Percentiles rank a stretch among this genome's conserved stretches.
Conservation (phyloP, 179 eudicot species). For the Vitellaria paradoxa region DNA sequence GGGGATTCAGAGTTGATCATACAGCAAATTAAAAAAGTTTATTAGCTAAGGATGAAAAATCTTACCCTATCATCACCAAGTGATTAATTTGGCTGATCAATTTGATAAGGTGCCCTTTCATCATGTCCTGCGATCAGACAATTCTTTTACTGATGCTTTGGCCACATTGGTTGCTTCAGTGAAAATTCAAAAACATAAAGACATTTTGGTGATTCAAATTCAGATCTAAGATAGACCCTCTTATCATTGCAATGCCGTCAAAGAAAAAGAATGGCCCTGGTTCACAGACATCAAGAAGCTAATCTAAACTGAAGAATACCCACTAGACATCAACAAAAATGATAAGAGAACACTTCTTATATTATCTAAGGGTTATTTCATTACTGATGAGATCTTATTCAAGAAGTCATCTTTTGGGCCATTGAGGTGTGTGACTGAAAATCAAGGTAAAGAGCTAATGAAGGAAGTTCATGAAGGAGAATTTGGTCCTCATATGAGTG, state of each 20-base stretch:
- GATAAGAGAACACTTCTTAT: not conserved
- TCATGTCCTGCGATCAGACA: not conserved
- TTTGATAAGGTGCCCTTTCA: not conserved
- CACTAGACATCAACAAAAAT: not conserved
- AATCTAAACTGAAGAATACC: too few species aligned
- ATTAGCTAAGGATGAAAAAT: not conserved
- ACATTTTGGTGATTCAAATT: not conserved
- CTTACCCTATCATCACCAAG: not conserved
- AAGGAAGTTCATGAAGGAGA: not conserved
- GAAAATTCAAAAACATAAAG: not conserved
- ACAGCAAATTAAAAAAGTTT: too few species aligned
- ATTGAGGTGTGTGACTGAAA: not conserved
- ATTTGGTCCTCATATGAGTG: not conserved
- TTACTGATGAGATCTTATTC: not conserved
- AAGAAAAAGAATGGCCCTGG: not conserved
- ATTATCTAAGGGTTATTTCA: not conserved
- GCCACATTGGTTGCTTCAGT: not conserved
- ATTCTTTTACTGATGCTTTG: not conserved
- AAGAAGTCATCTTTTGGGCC: not conserved
- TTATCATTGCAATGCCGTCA: not conserved
- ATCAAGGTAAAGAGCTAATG: not conserved
- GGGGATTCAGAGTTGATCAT: not conserved
- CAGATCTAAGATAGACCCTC: too few species aligned
- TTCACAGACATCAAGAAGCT: too few species aligned
- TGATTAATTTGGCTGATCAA: not conserved